Percentiles rank a stretch among this genome's conserved stretches.
These are phyloP conservation scores for Parafenestella ontariensis DNA, from an alignment of 2,329 filamentous ascomycete species.

Conservation along the genomic window DNA sequence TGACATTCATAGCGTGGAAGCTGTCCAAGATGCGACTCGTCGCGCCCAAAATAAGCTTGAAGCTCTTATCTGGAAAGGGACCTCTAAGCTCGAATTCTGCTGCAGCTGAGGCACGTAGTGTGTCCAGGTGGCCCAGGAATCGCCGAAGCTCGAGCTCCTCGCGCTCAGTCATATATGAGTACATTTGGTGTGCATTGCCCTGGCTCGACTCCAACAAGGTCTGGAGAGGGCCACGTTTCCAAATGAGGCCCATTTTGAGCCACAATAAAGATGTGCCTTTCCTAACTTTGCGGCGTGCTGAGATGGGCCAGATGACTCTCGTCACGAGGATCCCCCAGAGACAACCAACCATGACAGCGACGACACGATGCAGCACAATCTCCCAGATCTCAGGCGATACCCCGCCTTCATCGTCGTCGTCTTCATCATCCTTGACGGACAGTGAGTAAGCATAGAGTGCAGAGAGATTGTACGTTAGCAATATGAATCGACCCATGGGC, in stretches of 20 bases:
- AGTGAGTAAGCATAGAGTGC: conserved; percentile 94
- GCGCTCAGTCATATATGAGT: conserved; percentile 83
- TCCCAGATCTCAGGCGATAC: conserved; percentile 82
- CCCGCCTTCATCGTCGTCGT: conserved; percentile 85
- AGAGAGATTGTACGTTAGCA: conserved; percentile 95
- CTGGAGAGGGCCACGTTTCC: conserved; percentile 90
- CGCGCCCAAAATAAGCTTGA: conserved; percentile 75
- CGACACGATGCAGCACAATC: conserved; percentile 86
- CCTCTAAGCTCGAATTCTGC: conserved; percentile 89
- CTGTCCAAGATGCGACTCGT: conserved; percentile 88
- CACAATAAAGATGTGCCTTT: conserved; percentile 90
- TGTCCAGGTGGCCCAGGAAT: conserved; percentile 76
- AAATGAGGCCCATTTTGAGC: conserved; percentile 93
- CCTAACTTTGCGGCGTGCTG: conserved; percentile 84
- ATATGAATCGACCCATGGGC: conserved; percentile 89
- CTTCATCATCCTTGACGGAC: conserved; percentile 77
- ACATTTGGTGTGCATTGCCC: conserved; percentile 11
- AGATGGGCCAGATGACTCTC: conserved; percentile 90
- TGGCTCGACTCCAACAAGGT: conserved; percentile 61
- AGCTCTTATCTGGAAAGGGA: conserved; percentile 79
- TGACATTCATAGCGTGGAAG: conserved; percentile 95
- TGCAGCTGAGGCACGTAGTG: conserved; percentile 73
- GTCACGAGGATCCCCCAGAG: conserved; percentile 93
- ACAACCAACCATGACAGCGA: conserved; percentile 84
- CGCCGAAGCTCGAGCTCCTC: conserved; percentile 88